Percentiles rank a stretch among this genome's conserved stretches.
phyloP scores from a whole-genome alignment of 306 rosid genomes.

The Vigna mungo region DNA sequence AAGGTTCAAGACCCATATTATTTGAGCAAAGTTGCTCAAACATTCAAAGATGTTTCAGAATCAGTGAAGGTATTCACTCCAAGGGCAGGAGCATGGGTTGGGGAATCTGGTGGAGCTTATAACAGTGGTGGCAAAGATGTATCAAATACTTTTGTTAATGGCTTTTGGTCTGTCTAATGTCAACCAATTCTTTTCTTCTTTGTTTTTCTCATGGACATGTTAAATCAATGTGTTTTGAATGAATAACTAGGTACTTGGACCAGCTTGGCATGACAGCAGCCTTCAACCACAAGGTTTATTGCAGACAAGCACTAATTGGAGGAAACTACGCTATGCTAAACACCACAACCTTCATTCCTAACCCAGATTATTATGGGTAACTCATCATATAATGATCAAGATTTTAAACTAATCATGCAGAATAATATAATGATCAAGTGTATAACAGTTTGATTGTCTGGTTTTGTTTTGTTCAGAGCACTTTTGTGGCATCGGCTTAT shows the following conservation, averaged over 20 bases:
- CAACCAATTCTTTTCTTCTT: not conserved
- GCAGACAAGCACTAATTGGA: conserved; percentile 71
- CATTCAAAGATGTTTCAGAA: conserved; percentile 44
- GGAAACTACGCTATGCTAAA: conserved; percentile 74
- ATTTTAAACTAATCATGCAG: too few species aligned
- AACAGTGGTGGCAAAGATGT: conserved; percentile 76
- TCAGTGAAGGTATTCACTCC: conserved; percentile 46
- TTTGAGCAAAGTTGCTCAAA: conserved; percentile 54
- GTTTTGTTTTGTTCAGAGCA: conserved; percentile 33
- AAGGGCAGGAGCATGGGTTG: conserved; percentile 70
- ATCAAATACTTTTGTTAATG: conserved; percentile 66
- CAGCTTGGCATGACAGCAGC: conserved; percentile 71
- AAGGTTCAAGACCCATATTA: conserved; percentile 64
- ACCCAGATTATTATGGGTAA: conserved; percentile 73
- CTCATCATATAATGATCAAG: not conserved
- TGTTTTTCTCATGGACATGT: not conserved
- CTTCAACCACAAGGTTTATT: conserved; percentile 62
- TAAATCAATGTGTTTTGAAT: not conserved
- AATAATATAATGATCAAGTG: not conserved
- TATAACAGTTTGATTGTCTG: not conserved
- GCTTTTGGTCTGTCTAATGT: conserved; percentile 59
- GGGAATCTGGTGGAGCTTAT: conserved; percentile 81
- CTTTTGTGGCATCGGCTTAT: conserved; percentile 67
- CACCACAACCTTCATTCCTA: conserved; percentile 68
- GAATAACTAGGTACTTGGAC: conserved; percentile 64